phyloP scores from a whole-genome alignment of 495 filamentous ascomycete species.

The Copromyces sp. region DNA sequence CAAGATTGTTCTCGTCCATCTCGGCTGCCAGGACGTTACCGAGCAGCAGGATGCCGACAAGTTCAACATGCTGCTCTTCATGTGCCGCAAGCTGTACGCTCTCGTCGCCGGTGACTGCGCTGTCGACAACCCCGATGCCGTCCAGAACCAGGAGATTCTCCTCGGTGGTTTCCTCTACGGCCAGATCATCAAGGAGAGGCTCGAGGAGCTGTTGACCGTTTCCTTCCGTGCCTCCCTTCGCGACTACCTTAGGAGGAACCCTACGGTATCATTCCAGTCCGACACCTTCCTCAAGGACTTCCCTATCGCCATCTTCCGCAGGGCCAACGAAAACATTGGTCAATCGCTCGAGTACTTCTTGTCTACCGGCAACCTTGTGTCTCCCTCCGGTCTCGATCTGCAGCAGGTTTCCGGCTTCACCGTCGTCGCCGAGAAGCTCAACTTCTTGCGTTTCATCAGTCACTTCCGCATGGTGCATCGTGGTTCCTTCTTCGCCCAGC shows the following conservation, averaged over 20 bases:
- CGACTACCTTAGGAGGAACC: conserved; percentile 61
- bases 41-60: conserved; percentile 80
- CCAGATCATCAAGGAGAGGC: conserved; percentile 86
- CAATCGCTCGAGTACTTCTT: conserved; percentile 85
- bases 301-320: conserved; percentile 59
- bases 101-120: conserved; percentile 86
- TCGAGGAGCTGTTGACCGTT: conserved; percentile 76
- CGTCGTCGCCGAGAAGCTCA: conserved; percentile 96
- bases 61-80: conserved; percentile 89
- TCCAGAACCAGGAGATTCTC: conserved; percentile 87
- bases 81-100: conserved; percentile 90
- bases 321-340: conserved; percentile 81
- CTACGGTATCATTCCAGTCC: conserved; percentile 54
- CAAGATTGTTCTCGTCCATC: conserved; percentile 80
- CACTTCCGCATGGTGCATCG: conserved; percentile 99
- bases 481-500: conserved; percentile 95
- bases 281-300: conserved; percentile 69
- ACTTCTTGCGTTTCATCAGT: conserved; percentile 97
- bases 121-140: conserved; percentile 89
- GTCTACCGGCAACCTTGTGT: conserved; percentile 87
- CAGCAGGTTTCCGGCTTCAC: conserved; percentile 92
- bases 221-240: conserved; percentile 47
- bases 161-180: conserved; percentile 89
- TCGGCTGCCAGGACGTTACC: conserved; percentile 72
- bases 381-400: conserved; percentile 82